Percentiles rank a stretch among this genome's conserved stretches.
Evolutionary conservation across 345 rosid species (phyloP).

Genomic region (Mercurialis annua): DNA sequence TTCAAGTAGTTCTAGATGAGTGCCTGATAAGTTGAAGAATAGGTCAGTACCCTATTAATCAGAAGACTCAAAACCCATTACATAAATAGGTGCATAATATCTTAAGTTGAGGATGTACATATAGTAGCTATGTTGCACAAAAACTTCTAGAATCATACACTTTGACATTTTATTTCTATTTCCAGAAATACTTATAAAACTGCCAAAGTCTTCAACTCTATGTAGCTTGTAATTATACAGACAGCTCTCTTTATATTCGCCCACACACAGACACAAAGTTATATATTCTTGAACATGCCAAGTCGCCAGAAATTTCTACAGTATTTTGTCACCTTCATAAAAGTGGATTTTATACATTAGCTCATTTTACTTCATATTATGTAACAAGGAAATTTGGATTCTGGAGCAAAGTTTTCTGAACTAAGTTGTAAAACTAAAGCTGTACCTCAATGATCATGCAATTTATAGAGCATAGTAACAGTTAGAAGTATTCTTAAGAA

Average conservation of each 20-base stretch:
- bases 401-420: background rate
- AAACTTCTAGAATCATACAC: too few species aligned
- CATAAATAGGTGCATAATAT: too few species aligned
- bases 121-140: too few species aligned
- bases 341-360: background rate
- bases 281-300: background rate
- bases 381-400: background rate
- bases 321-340: background rate
- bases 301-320: background rate
- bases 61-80: too few species aligned
- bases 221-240: background rate
- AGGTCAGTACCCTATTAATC: background rate
- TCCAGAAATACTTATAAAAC: too few species aligned
- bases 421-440: background rate
- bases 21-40: conserved; percentile 31
- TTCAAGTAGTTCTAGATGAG: conserved; percentile 50
- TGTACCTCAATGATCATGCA: background rate
- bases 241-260: background rate
- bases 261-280: background rate
- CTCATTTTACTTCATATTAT: background rate
- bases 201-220: background rate
- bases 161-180: too few species aligned
- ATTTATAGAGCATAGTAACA: background rate
- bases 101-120: too few species aligned
- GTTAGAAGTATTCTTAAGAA: too few species aligned